Evolutionary conservation across 257 asterid species (phyloP).

Genomic region (Nicotiana benthamiana): DNA sequence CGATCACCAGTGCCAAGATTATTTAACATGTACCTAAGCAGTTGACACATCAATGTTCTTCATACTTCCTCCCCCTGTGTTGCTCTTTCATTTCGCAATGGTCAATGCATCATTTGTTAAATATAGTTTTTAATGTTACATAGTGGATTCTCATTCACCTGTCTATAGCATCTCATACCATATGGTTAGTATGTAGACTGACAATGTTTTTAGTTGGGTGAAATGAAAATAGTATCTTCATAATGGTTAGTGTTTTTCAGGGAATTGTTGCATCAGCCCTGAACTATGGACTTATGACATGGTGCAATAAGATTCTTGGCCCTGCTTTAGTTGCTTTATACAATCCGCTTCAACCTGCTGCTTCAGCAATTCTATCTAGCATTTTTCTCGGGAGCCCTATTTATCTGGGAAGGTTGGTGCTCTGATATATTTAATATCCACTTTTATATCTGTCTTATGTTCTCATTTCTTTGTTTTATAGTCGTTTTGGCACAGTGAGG

Average conservation of each 20-base stretch:
- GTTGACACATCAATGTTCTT: background rate
- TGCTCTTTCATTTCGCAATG: background rate
- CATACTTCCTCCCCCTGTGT: background rate
- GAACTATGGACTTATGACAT: slow-evolving; percentile 75
- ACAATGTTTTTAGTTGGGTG: background rate
- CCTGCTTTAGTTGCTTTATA: slow-evolving; percentile 90
- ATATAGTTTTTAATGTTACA: background rate
- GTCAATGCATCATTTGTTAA: background rate
- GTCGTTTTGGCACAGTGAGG: background rate
- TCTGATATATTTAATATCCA: background rate
- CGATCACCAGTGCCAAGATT: too few relatives aligned
- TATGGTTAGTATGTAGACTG: background rate
- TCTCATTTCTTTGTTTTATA: background rate
- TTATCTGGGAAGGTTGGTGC: slow-evolving; percentile 78
- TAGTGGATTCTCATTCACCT: background rate
- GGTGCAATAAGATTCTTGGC: slow-evolving; percentile 86
- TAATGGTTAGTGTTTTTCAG: slow-evolving; percentile 22
- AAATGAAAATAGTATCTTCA: background rate
- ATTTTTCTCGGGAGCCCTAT: slow-evolving; percentile 91
- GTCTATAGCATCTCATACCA: background rate
- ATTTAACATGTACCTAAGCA: too few relatives aligned
- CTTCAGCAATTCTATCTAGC: slow-evolving; percentile 71
- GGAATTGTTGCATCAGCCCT: slow-evolving; percentile 86
- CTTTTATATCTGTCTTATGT: background rate
- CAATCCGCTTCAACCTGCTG: slow-evolving; percentile 89